Evolutionary conservation across 208 protist genomes (phyloP).

Genomic region (Leishmania aethiopica): DNA sequence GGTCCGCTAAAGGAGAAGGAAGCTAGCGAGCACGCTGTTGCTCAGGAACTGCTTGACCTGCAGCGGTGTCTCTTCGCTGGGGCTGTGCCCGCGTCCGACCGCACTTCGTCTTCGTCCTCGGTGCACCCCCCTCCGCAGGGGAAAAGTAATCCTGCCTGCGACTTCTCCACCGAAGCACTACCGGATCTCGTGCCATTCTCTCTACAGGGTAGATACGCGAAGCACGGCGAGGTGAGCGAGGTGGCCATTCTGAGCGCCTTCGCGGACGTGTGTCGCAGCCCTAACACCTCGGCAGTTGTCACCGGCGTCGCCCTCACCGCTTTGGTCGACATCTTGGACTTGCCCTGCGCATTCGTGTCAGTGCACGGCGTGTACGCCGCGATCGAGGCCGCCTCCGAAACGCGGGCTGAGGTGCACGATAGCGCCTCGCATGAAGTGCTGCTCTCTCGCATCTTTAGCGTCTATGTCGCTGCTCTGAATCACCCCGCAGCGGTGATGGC

Average conservation of each 20-base stretch:
- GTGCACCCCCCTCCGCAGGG: neutral
- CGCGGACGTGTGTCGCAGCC: slow-evolving; percentile 56
- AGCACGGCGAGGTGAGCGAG: slow-evolving; percentile 39
- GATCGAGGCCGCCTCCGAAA: slow-evolving; percentile 47
- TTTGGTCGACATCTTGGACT: slow-evolving; percentile 71
- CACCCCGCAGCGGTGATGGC: slow-evolving; percentile 26
- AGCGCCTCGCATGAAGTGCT: slow-evolving; percentile 69
- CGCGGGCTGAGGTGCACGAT: slow-evolving; percentile 51
- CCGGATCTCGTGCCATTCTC: neutral
- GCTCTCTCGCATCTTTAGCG: slow-evolving; percentile 48
- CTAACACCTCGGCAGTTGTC: slow-evolving; percentile 60
- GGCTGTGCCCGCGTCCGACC: slow-evolving; percentile 19
- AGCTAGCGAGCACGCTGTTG: slow-evolving; percentile 9
- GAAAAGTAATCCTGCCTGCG: neutral
- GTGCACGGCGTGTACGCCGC: slow-evolving; percentile 46
- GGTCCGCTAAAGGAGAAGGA: slow-evolving; percentile 5
- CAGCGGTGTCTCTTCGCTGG: slow-evolving; percentile 31
- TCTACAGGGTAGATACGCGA: slow-evolving; percentile 9
- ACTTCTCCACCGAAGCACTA: neutral
- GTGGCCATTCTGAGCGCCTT: slow-evolving; percentile 66
- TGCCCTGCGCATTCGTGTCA: slow-evolving; percentile 66
- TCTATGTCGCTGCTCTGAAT: slow-evolving; percentile 61
- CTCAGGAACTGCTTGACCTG: slow-evolving; percentile 15
- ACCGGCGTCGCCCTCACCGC: slow-evolving; percentile 72
- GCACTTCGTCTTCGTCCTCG: slow-evolving; percentile 10